These are phyloP conservation scores for Falciphora oryzae DNA, from an alignment of 2,329 filamentous ascomycete genomes.

Conservation along the genomic window DNA sequence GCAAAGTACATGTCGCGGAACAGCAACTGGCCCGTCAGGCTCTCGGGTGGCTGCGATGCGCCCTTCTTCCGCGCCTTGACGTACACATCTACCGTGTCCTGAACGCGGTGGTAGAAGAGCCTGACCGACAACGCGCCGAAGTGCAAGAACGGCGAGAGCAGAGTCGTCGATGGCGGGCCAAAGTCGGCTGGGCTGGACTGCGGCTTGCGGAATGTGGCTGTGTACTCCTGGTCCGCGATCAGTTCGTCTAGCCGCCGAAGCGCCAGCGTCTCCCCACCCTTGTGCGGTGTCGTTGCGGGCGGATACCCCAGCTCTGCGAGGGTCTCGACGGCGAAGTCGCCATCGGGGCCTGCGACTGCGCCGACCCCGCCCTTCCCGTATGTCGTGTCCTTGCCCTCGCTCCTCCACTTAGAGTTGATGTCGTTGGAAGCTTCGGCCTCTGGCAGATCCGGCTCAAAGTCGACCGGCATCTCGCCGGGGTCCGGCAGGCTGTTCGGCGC, in stretches of 20 bases:
- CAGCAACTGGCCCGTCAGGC: slow-evolving; percentile 64
- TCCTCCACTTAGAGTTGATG: slow-evolving; percentile 52
- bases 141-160: slow-evolving; percentile 68
- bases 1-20: slow-evolving; percentile 84
- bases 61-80: slow-evolving; percentile 48
- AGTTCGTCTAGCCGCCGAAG: slow-evolving; percentile 53
- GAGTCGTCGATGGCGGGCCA: slow-evolving; percentile 64
- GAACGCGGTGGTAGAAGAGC: slow-evolving; percentile 66
- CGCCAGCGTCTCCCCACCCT: slow-evolving; percentile 64
- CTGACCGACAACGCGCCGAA: slow-evolving; percentile 67
- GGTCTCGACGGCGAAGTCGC: slow-evolving; percentile 65
- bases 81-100: slow-evolving; percentile 54
- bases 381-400: slow-evolving; percentile 42
- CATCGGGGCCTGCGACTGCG: slow-evolving; percentile 57
- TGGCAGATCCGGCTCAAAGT: slow-evolving; percentile 37
- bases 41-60: slow-evolving; percentile 59
- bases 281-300: slow-evolving; percentile 58
- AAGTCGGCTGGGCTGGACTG: slow-evolving; percentile 70
- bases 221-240: slow-evolving; percentile 58
- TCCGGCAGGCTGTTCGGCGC: slow-evolving; percentile 55
- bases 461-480: slow-evolving; percentile 56
- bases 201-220: slow-evolving; percentile 70
- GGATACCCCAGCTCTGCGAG: slow-evolving; percentile 65
- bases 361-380: slow-evolving; percentile 36
- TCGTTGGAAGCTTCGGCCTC: slow-evolving; percentile 40